These are phyloP conservation scores for Chaetomium tenue DNA, from an alignment of 495 filamentous ascomycete species.

Conservation along the genomic window DNA sequence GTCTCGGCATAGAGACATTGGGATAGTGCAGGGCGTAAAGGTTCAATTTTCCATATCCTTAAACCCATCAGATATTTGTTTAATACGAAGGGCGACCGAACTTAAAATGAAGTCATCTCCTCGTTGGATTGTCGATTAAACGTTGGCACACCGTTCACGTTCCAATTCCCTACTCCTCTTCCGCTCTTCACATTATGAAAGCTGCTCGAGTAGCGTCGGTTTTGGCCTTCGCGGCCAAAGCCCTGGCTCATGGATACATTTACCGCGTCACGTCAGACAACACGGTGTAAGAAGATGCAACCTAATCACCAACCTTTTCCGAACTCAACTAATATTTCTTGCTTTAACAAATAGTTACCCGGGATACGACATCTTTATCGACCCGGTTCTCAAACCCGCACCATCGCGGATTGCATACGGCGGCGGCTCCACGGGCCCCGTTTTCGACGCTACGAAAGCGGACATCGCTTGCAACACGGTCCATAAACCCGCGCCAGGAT, in stretches of 20 bases:
- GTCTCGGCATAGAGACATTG: no score
- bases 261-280: constrained; percentile 26
- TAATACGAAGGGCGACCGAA: no score
- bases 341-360: constrained; percentile 25
- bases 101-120: no score
- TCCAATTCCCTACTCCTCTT: no score
- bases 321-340: not conserved
- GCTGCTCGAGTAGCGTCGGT: not conserved
- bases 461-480: constrained; percentile 63
- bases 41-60: no score
- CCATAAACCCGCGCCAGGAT: constrained; percentile 50
- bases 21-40: no score
- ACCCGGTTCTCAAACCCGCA: constrained; percentile 13
- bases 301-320: not conserved
- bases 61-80: no score
- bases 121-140: no score
- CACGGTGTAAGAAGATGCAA: constrained; percentile 23
- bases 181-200: not conserved
- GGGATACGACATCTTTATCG: constrained; percentile 27
- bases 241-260: constrained; percentile 24
- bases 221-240: constrained; percentile 15
- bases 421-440: constrained; percentile 43
- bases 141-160: no score
- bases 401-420: constrained; percentile 26
- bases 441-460: constrained; percentile 40